Conservation (phyloP, 2,329 filamentous ascomycete genomes). For the Hortaea sp. region DNA sequence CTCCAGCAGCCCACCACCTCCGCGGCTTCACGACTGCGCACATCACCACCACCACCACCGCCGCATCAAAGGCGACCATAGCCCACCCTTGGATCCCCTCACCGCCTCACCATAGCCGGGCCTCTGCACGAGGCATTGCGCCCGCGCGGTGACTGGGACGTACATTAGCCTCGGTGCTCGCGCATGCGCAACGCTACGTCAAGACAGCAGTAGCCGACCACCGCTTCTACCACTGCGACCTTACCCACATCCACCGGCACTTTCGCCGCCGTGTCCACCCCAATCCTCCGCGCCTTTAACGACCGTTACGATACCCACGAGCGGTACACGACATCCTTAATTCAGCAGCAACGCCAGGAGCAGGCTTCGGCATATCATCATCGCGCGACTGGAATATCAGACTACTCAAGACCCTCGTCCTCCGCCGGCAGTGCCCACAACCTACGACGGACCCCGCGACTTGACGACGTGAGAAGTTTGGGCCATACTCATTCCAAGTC, state of each 20-base stretch:
- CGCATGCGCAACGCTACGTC: background rate
- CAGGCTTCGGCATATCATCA: conserved; percentile 25
- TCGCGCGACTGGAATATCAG: conserved; percentile 14
- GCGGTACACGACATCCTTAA: conserved; percentile 41
- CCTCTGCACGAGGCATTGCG: conserved; percentile 1
- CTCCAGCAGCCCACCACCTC: conserved; percentile 1
- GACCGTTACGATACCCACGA: conserved; percentile 46
- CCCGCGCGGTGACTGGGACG: background rate
- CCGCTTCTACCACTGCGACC: background rate
- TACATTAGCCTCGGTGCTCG: background rate
- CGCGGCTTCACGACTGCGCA: background rate
- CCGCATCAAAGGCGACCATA: background rate
- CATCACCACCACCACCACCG: background rate
- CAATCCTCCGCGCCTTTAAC: conserved; percentile 34
- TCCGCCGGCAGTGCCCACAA: conserved; percentile 42
- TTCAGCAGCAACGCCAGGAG: conserved; percentile 39
- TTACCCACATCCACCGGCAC: conserved; percentile 1
- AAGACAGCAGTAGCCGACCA: too few relatives aligned
- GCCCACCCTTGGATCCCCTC: background rate
- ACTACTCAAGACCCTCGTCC: conserved; percentile 40
- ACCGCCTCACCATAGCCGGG: conserved; percentile 1
- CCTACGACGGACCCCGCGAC: conserved; percentile 44
- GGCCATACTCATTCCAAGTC: conserved; percentile 34
- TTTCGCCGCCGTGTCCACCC: conserved; percentile 33
- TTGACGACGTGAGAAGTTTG: conserved; percentile 34